Percentiles rank a stretch among this genome's conserved stretches.
Evolutionary conservation across 192 early-diverging fungal genomes (phyloP).

Genomic region (Dissophora ornata): DNA sequence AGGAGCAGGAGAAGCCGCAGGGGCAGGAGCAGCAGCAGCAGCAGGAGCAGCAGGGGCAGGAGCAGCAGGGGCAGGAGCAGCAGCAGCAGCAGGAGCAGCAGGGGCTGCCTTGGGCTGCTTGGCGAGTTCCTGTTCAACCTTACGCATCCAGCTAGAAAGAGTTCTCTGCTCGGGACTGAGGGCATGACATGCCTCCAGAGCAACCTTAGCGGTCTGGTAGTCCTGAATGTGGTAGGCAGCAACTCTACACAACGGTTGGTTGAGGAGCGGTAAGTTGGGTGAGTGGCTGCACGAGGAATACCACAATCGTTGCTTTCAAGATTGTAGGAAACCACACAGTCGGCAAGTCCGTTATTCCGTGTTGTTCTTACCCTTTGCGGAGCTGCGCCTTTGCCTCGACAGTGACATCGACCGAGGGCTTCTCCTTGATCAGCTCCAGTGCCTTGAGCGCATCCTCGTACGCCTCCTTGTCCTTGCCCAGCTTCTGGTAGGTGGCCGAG

Average conservation of each 20-base stretch:
- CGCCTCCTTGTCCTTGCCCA: slow-evolving; percentile 69
- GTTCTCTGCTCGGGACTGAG: slow-evolving; percentile 61
- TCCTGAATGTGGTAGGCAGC: slow-evolving; percentile 64
- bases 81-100: neutral
- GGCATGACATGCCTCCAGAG: slow-evolving; percentile 57
- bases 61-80: neutral
- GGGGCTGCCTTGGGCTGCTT: slow-evolving; percentile 53
- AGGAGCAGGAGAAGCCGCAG: slow-evolving; percentile 23
- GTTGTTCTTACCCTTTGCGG: slow-evolving; percentile 64
- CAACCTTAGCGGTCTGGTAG: slow-evolving; percentile 69
- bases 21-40: slow-evolving; percentile 10
- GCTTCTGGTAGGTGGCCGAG: slow-evolving; percentile 70
- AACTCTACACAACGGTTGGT: slow-evolving; percentile 59
- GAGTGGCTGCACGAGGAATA: slow-evolving; percentile 7
- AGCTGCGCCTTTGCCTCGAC: slow-evolving; percentile 75
- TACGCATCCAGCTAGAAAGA: slow-evolving; percentile 63
- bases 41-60: slow-evolving; percentile 17
- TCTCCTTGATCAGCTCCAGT: slow-evolving; percentile 63
- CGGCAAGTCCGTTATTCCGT: too few species aligned
- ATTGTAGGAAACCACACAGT: too few species aligned
- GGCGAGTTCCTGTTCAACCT: slow-evolving; percentile 68
- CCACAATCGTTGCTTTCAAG: too few species aligned
- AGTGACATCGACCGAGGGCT: slow-evolving; percentile 55
- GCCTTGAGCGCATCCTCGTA: slow-evolving; percentile 76
- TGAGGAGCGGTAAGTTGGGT: too few species aligned